Evolutionary conservation across 768 basidiomycete species (phyloP), one percentile per base, ranked within the genome.

Genomic region (Podaxis sp.): DNA sequence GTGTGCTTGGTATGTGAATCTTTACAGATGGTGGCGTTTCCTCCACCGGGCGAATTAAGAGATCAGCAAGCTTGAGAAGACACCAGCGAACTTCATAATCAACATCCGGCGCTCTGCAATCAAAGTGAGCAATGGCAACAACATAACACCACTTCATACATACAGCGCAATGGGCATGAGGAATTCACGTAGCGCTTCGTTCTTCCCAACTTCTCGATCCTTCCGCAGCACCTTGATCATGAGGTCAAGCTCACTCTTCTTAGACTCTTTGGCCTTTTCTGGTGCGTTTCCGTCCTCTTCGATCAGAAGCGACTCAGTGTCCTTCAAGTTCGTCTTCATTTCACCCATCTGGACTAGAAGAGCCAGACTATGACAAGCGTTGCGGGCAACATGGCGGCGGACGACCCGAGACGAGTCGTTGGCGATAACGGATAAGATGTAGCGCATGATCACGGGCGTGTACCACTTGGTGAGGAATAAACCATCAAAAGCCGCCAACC

Each of bases 51-150:
- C 89, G 87, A 67, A 96, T 88, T 48, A 95, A 83, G 20, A 96
- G 81, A 68, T 98, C 96, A 4, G 93, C 93, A 24, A 97, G 78
- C 75, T 99, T 98, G 69, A 99, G 80, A 54, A 96, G 77, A 66
- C 90, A 93, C 87, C 94, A 93, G 51, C 95, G 89, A 44, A 96
- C 90, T 76, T 96, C 92, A 69, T 92, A 83, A 72, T 97, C 95
- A 59, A 87, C 81, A 64, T 89, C 87, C 0, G 89, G 81, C 36
- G 87, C 84, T 36, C 93, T 95, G 64, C 3, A 33, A 53, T 37
- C 24, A 59, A 7, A 17, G 60, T 70, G 8, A 64, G 55, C 20
- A 62, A n/a, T 50, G 55, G 55, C 7, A 57, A 59, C 15, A 1
- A 24, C 38, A 86, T 67, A 22, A 60, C 40, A 38, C 56, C n/a